Evolutionary conservation across 2,329 filamentous ascomycete species (phyloP), one percentile per base, ranked within the genome.

Genomic region (Trichophyton schoenleinii): DNA sequence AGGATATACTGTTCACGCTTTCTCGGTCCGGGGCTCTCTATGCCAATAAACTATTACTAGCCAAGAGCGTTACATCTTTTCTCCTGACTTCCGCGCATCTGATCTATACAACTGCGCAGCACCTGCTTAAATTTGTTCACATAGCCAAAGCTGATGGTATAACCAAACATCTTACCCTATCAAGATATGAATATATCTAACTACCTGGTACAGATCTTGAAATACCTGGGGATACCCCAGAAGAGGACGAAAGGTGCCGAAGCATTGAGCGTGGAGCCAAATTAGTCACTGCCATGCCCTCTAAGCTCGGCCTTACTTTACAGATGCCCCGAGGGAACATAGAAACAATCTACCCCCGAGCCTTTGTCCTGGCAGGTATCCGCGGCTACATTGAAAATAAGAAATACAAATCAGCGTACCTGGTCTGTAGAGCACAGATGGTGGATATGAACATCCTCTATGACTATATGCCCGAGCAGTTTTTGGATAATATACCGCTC

Each of bases 361-460:
- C 92, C 13, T 86, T 99, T 75, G 92, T 99, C 0, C 79, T 99
- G 57, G 90, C 91, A 1, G 91, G 91, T 28, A 95, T 99, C 61
- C 84, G 94, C 57, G 83, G 83, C 58, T 84, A 88, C 59, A 89
- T 99, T 59, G 87, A 91, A 60, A 79, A 82, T 36, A 88, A 88
- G 71, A 84, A 94, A 68, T 99, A 96, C 70, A 83, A 82, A 57
- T 84, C 83, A 59, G 94, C 94, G 0, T 99, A 96, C 71, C 78
- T 88, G 22, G 87, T 90, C 64, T 97, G 94, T 71, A 85, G 94
- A 58, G 92, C 86, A 22, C 95, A 99, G 71, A 84, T 95, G 67
- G 94, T 99, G 0, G 94, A 99, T 70, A 91, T 97, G 87, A 99
- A 99, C 70, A 92, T 99, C 64, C 78, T 99, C 1, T 92, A 95